Evolutionary conservation across 257 asterid genomes (phyloP).

Genomic region (Solanum corneliomulleri): DNA sequence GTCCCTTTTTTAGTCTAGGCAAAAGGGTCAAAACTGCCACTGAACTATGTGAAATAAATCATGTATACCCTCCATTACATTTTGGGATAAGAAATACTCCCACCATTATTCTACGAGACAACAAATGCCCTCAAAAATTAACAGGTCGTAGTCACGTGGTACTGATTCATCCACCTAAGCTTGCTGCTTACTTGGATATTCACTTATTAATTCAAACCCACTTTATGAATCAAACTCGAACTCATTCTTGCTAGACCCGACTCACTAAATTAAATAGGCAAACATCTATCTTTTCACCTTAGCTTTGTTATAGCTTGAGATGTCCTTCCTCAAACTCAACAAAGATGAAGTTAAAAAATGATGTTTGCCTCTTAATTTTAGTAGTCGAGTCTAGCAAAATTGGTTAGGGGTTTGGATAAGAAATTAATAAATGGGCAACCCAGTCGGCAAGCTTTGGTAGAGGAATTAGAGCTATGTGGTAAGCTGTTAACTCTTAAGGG

Average conservation of each 20-base stretch:
- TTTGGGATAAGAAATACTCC: no score
- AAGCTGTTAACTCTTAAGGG: not conserved
- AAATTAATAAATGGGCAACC: not conserved
- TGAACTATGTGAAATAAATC: not conserved
- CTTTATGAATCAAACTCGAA: not conserved
- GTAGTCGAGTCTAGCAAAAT: not conserved
- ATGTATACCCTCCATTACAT: no score
- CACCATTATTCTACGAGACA: not conserved
- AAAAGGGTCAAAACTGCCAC: not conserved
- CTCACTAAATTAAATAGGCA: not conserved
- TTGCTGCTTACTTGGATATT: not conserved
- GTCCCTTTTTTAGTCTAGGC: not conserved
- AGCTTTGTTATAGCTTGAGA: no score
- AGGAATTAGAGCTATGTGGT: not conserved
- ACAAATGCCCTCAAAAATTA: no score
- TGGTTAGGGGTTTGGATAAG: no score
- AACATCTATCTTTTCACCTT: not conserved
- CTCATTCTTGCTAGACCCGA: no score
- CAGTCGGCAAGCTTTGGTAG: not conserved
- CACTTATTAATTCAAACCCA: not conserved
- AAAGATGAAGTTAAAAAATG: no score
- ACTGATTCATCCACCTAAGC: not conserved
- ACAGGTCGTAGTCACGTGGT: not conserved
- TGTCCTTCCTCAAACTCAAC: no score
- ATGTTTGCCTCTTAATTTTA: not conserved